These are phyloP conservation scores for Boletus rufocinnamomeus DNA, from an alignment of 768 basidiomycete species.

Conservation along the genomic window DNA sequence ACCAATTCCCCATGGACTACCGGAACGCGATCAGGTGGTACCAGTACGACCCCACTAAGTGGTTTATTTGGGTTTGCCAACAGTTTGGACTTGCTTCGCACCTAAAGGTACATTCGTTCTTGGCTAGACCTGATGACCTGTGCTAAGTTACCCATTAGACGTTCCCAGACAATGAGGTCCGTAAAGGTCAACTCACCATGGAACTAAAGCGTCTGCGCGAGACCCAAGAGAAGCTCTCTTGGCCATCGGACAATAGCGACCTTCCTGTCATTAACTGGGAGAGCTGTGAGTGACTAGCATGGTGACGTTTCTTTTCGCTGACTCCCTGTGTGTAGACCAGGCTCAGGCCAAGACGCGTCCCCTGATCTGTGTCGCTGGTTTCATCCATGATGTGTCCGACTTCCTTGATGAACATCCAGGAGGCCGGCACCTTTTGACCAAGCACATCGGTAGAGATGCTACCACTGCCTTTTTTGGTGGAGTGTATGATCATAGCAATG, in stretches of 20 bases:
- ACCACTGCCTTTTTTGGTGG: constrained; percentile 95
- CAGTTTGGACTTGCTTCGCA: constrained; percentile 55
- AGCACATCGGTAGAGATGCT: constrained; percentile 87
- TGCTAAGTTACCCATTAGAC: constrained; percentile 21
- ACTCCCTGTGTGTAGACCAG: constrained; percentile 52
- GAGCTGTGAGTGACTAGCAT: constrained; percentile 55
- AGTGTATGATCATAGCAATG: constrained; percentile 87
- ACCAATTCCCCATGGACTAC: constrained; percentile 96
- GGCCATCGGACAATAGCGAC: constrained; percentile 77
- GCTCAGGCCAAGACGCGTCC: constrained; percentile 79
- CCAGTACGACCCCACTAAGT: constrained; percentile 93
- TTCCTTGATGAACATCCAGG: constrained; percentile 94
- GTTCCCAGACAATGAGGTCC: constrained; percentile 72
- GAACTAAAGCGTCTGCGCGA: constrained; percentile 83
- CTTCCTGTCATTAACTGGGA: constrained; percentile 87
- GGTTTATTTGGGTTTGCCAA: constrained; percentile 66
- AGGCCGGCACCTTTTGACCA: constrained; percentile 79
- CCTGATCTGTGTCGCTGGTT: constrained; percentile 83
- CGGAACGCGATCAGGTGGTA: constrained; percentile 91
- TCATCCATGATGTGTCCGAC: constrained; percentile 85
- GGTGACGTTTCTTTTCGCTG: background rate
- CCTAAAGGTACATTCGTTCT: constrained; percentile 44
- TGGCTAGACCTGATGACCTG: background rate
- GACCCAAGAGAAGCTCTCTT: constrained; percentile 72
- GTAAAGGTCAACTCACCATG: constrained; percentile 93